Evolutionary conservation across 1,284 basidiomycete genomes (phyloP).

Genomic region (Thelephora terrestris): DNA sequence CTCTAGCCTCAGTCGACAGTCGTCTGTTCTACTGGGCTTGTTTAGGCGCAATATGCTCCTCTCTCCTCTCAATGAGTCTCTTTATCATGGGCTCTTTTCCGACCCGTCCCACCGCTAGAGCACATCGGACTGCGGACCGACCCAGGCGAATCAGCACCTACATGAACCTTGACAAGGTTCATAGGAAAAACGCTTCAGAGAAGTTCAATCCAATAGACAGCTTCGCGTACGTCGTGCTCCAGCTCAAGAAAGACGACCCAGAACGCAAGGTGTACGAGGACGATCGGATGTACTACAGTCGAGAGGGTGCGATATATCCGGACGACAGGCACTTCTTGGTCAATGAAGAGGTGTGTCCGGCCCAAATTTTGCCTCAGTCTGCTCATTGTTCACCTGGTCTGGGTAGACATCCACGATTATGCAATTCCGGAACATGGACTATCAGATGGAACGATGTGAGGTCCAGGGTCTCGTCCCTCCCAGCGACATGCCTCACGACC

Average conservation of each 20-base stretch:
- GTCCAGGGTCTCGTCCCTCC: conserved; percentile 7
- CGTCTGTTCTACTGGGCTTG: conserved; percentile 9
- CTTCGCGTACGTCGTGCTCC: conserved; percentile 11
- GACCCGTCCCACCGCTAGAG: neutral
- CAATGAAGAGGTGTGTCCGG: neutral
- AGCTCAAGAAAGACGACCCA: conserved; percentile 6
- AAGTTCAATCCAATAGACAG: conserved; percentile 9
- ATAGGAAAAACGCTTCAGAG: conserved; percentile 4
- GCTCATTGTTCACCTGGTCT: neutral
- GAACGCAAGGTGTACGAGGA: conserved; percentile 9
- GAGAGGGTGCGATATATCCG: conserved; percentile 10
- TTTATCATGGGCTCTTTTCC: conserved; percentile 2
- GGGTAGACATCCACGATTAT: conserved; percentile 8
- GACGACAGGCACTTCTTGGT: conserved; percentile 11
- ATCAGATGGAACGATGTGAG: conserved; percentile 12
- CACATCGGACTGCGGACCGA: neutral
- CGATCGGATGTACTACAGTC: conserved; percentile 3
- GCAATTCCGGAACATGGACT: conserved; percentile 13
- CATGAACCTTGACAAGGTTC: conserved; percentile 10
- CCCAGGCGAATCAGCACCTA: conserved; percentile 10
- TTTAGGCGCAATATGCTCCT: conserved; percentile 7
- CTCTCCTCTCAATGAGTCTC: conserved; percentile 7
- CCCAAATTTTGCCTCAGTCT: neutral
- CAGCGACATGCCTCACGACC: conserved; percentile 3
- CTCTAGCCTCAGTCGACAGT: neutral